Evolutionary conservation across 345 rosid species (phyloP).

Genomic region (Eucalyptus grandis): DNA sequence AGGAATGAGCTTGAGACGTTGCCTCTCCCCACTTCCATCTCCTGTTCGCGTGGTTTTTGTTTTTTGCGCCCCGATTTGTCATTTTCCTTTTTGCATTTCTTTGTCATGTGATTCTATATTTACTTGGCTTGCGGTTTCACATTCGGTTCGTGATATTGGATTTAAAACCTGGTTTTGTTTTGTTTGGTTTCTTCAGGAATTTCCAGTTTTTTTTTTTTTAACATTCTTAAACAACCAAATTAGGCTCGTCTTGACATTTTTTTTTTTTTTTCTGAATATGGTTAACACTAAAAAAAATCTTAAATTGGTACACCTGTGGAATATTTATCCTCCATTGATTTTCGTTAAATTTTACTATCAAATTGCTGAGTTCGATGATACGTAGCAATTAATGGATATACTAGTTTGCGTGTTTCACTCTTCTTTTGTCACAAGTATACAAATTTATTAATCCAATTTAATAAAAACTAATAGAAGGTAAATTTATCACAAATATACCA

Average conservation of each 20-base stretch:
- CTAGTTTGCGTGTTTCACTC: fast-evolving
- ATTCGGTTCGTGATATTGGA: not conserved
- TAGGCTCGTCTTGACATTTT: not conserved
- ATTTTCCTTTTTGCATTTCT: not conserved
- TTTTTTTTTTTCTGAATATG: no score
- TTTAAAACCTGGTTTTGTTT: not conserved
- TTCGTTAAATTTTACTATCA: fast-evolving
- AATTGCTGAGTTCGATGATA: fast-evolving
- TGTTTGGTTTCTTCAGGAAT: not conserved
- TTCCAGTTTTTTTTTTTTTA: not conserved
- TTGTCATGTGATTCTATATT: not conserved
- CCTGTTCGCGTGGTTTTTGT: not conserved
- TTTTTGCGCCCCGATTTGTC: fast-evolving
- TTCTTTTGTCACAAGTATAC: no score
- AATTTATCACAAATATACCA: fast-evolving
- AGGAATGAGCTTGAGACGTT: not conserved
- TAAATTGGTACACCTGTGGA: fast-evolving
- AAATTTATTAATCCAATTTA: fast-evolving
- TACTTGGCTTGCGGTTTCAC: not conserved
- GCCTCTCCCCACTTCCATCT: not conserved
- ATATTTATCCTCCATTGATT: fast-evolving
- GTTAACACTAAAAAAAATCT: fast-evolving
- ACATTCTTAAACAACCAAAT: not conserved
- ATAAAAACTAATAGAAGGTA: fast-evolving
- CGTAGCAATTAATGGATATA: no score